A percentile compares a stretch with the other conserved stretches of the same genome.
phyloP scores from a whole-genome alignment of 495 filamentous ascomycete genomes.

The Paragyromitra xinjiangensis region DNA sequence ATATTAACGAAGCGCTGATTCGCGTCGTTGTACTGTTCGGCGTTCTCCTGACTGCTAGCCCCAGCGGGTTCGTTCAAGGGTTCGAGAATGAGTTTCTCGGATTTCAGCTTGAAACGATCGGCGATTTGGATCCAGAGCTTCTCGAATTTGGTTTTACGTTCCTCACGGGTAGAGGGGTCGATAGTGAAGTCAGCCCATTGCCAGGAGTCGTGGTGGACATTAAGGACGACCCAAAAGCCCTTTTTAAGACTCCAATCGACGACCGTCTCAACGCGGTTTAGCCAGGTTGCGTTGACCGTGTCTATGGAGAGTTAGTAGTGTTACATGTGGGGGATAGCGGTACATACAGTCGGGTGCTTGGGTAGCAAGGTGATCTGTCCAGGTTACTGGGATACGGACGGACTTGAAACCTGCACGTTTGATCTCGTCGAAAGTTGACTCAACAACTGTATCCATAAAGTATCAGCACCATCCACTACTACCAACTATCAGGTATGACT shows the following conservation, averaged over 20 bases:
- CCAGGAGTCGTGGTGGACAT: constrained; percentile 71
- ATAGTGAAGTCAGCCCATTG: constrained; percentile 67
- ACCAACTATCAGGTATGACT: not conserved
- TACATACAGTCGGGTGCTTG: constrained; percentile 62
- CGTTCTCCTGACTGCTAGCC: constrained; percentile 62
- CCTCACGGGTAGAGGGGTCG: constrained; percentile 62
- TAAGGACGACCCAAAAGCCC: constrained; percentile 66
- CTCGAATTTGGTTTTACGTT: constrained; percentile 68
- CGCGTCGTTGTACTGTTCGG: constrained; percentile 64
- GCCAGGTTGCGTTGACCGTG: constrained; percentile 66
- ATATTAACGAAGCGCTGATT: constrained; percentile 69
- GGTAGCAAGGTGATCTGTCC: constrained; percentile 66
- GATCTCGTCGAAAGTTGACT: constrained; percentile 64
- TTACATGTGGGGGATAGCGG: not conserved
- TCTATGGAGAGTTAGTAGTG: constrained; percentile 13
- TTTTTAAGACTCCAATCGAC: constrained; percentile 66
- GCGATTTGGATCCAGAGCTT: constrained; percentile 70
- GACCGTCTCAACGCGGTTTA: constrained; percentile 69
- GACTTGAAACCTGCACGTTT: constrained; percentile 68
- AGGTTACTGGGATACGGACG: constrained; percentile 70
- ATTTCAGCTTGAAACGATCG: constrained; percentile 66
- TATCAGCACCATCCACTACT: not conserved
- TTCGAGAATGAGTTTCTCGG: constrained; percentile 67
- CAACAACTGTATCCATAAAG: constrained; percentile 57
- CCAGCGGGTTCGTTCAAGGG: constrained; percentile 70